Percentiles rank a stretch among this genome's conserved stretches.
These are phyloP conservation scores for Solanum virginianum DNA, from an alignment of 257 asterid species.

Conservation along the genomic window DNA sequence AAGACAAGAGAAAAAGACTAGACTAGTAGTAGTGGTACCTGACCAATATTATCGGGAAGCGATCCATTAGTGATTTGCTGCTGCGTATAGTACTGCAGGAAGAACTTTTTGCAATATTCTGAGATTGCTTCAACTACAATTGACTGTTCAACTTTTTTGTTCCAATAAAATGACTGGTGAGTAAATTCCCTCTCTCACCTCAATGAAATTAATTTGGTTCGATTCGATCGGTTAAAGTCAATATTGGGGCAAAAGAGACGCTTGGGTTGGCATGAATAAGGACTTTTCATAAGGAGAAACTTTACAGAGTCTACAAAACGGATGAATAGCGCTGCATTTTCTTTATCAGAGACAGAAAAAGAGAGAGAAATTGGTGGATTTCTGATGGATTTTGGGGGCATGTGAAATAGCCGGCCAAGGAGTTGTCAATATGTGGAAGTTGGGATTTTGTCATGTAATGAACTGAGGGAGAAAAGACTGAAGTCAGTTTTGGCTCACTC, in stretches of 20 bases:
- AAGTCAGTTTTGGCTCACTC: conserved; percentile 50
- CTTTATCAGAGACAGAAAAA: neutral
- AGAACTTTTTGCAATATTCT: conserved; percentile 5
- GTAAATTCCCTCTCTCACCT: conserved; percentile 8
- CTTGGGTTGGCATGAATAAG: neutral
- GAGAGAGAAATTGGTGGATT: neutral
- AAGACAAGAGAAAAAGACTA: conserved; percentile 50
- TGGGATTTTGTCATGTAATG: conserved; percentile 50
- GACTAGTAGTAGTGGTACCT: conserved; percentile 63
- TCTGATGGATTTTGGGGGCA: conserved; percentile 29
- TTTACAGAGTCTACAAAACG: conserved; percentile 22
- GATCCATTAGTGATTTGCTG: conserved; percentile 19
- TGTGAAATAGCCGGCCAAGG: conserved; percentile 69
- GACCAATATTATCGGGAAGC: conserved; percentile 41
- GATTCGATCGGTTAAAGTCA: conserved; percentile 1
- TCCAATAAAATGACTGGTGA: conserved; percentile 29
- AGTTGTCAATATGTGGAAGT: conserved; percentile 45
- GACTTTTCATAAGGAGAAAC: conserved; percentile 2
- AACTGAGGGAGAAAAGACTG: conserved; percentile 4
- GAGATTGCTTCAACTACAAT: conserved; percentile 38
- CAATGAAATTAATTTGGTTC: neutral
- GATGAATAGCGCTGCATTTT: neutral
- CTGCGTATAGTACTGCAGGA: neutral
- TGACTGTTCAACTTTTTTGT: conserved; percentile 46
- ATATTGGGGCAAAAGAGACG: conserved; percentile 22